Evolutionary conservation across 1,284 basidiomycete species (phyloP).

Genomic region (Anthracocystis walkeri): DNA sequence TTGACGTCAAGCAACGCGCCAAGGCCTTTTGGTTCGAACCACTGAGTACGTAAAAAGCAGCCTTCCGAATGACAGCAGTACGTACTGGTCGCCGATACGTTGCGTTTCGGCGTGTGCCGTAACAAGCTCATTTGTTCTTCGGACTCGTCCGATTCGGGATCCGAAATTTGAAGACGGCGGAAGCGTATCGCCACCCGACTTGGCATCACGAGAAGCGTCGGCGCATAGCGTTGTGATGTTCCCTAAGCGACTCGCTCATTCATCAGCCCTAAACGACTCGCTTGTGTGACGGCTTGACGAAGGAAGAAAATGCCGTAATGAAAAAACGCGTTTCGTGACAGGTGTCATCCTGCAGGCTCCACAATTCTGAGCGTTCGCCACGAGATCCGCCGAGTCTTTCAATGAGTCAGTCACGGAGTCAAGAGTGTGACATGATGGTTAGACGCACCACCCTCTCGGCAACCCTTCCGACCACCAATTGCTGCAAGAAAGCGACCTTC

Average conservation of each 20-base stretch:
- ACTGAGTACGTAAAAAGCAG: background rate
- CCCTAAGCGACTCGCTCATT: background rate
- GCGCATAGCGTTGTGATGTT: background rate
- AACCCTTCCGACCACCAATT: too few relatives aligned
- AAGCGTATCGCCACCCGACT: constrained; percentile 2
- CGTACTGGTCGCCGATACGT: background rate
- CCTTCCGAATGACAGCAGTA: background rate
- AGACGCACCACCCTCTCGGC: too few relatives aligned
- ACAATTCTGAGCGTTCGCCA: too few relatives aligned
- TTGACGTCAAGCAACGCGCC: background rate
- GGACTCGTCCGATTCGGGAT: background rate
- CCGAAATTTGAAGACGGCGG: background rate
- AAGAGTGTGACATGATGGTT: too few relatives aligned
- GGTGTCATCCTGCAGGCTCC: too few relatives aligned
- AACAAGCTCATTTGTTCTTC: background rate
- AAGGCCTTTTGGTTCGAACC: background rate
- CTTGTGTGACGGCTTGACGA: too few relatives aligned
- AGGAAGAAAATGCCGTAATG: too few relatives aligned
- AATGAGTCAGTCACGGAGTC: too few relatives aligned
- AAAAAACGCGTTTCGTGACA: too few relatives aligned
- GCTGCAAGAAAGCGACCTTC: too few relatives aligned
- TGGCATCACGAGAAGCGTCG: background rate
- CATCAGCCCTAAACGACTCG: background rate
- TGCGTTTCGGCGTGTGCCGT: background rate
- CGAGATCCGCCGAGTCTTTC: too few relatives aligned